A percentile compares a stretch with the other conserved stretches of the same genome.
These are phyloP conservation scores for Xylaria sp. DNA, from an alignment of 2,329 filamentous ascomycete species.

Conservation along the genomic window DNA sequence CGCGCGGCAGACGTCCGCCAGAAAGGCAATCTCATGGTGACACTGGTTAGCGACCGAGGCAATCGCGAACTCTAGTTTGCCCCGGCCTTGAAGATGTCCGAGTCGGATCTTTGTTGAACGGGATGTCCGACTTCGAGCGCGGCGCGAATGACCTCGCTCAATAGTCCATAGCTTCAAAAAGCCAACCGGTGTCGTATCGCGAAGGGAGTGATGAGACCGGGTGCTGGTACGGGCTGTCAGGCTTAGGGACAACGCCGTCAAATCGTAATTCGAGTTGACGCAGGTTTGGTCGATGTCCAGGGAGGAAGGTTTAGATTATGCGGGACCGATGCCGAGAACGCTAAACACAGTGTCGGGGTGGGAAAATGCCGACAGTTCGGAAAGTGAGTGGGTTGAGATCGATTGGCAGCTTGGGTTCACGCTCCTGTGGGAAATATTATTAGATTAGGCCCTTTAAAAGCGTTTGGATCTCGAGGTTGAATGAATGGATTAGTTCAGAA, in stretches of 20 bases:
- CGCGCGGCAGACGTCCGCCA: conserved; percentile 47
- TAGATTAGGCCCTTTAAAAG: neutral
- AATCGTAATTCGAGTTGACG: neutral
- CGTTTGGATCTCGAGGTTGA: neutral
- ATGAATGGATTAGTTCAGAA: neutral
- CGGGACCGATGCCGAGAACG: neutral
- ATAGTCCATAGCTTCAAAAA: conserved; percentile 35
- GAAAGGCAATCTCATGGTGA: conserved; percentile 53
- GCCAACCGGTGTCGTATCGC: conserved; percentile 13
- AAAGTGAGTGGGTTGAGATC: neutral
- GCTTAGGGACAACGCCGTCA: conserved; percentile 8
- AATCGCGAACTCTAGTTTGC: conserved; percentile 21
- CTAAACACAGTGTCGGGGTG: neutral
- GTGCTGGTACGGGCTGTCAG: neutral
- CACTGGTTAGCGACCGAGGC: conserved; percentile 30
- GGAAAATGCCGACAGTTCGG: neutral
- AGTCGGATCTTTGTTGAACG: conserved; percentile 10
- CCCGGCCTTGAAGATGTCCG: conserved; percentile 28
- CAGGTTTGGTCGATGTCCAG: neutral
- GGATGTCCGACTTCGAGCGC: conserved; percentile 13
- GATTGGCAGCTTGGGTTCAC: neutral
- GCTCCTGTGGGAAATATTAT: neutral
- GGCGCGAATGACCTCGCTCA: conserved; percentile 23
- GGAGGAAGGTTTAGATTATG: neutral
- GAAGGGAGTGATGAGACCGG: conserved; percentile 1